phyloP scores from a whole-genome alignment of 208 protist genomes.

The Novymonas esmeraldas region DNA sequence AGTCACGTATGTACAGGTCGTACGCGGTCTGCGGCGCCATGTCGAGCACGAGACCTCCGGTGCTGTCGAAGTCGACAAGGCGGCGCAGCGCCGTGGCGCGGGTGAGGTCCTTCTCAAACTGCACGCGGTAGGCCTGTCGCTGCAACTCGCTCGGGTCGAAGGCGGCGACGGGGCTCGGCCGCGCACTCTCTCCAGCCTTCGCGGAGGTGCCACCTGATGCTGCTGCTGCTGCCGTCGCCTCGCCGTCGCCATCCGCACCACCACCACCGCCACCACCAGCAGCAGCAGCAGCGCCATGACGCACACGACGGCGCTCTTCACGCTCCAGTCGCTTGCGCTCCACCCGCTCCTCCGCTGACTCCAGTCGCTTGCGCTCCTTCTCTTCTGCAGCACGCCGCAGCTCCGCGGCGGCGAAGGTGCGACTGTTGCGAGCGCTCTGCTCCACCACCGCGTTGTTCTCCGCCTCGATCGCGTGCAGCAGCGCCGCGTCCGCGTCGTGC shows the following conservation, averaged over 20 bases:
- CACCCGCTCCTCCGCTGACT: conserved; percentile 37
- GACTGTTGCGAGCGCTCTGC: conserved; percentile 13
- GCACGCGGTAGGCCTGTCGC: conserved; percentile 75
- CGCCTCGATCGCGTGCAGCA: conserved; percentile 48
- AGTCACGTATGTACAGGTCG: conserved; percentile 85
- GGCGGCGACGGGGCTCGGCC: conserved; percentile 5
- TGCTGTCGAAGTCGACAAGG: conserved; percentile 84
- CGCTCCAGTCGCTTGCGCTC: conserved; percentile 50
- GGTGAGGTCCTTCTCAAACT: conserved; percentile 77
- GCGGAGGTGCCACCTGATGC: background rate
- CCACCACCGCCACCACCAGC: background rate
- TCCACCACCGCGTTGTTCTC: conserved; percentile 46
- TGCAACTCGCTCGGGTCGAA: conserved; percentile 50
- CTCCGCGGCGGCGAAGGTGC: conserved; percentile 2
- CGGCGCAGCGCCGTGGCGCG: conserved; percentile 76
- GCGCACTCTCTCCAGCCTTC: background rate
- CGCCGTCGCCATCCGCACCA: background rate
- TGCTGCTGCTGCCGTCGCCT: background rate
- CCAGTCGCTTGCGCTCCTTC: conserved; percentile 17
- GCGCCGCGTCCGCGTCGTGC: conserved; percentile 23
- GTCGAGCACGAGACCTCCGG: conserved; percentile 59
- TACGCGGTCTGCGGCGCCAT: conserved; percentile 83
- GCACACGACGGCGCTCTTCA: conserved; percentile 38
- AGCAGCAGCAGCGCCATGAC: conserved; percentile 10
- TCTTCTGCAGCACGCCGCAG: conserved; percentile 8